Evolutionary conservation across 1,284 basidiomycete species (phyloP), one percentile per base, ranked within the genome.

Genomic region (Ustanciosporium gigantosporum): DNA sequence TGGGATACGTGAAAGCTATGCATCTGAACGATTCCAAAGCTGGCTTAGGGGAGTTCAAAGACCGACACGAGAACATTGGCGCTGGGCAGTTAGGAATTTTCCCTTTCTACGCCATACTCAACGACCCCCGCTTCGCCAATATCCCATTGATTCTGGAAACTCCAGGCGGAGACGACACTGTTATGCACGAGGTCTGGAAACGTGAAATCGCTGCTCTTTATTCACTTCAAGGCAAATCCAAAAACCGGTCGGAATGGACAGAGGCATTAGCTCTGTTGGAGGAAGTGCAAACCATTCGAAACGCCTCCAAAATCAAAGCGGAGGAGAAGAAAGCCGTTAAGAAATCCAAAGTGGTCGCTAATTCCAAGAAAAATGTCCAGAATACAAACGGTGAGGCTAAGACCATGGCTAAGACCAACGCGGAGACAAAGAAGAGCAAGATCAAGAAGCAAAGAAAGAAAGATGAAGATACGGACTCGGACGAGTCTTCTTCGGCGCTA

Each of bases 111-210:
- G 81, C 84, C 47, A 83, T 91, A 42, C 81, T 91, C 52, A 83
- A 83, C 14, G 89, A 92, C 70, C 79, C 83, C 4, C 84, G 87
- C 17, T 82, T 86, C 42, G 82, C 84, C 51, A 79, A 83, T 36
- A 87, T 91, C 32, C 90, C 90, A 3, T 81, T 92, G 32, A 84
- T 91, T 27, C 83, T 92, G 16, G 90, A 93, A 77, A 91, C 90
- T 0, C 88, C 88, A 0, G 82, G 81, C 23, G 83, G 84, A 46
- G 85, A 85, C 51, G 77, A 79, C 20, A 80, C 17, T 22, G 36
- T 23, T 16, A 75, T 74, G 31, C 77, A 84, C n/a, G 81, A 83
- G 9, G 82, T 90, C 0, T 91, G 89, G 88, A 81, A 81, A 17
- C 81, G 81, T 48, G 90, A 92, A 77, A 86, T 91, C 22, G 22